These are phyloP conservation scores for Phytophthora ramorum DNA, from an alignment of 352 stramenopile genomes.

Conservation along the genomic window DNA sequence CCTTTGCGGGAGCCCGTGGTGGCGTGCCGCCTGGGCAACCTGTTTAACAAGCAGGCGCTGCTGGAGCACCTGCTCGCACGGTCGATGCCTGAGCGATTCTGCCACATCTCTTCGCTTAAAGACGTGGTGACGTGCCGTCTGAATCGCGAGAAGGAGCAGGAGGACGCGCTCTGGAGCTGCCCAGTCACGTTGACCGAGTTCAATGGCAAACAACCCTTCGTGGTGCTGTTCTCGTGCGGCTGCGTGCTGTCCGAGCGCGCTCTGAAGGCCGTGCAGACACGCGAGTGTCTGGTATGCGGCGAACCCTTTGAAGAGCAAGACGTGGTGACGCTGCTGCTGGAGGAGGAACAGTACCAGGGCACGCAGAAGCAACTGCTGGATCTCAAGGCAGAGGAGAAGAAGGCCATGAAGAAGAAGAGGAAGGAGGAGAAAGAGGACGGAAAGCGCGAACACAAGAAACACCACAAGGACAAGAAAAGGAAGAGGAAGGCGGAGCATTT, in stretches of 20 bases:
- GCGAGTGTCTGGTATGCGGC: constrained; percentile 75
- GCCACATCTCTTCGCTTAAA: constrained; percentile 87
- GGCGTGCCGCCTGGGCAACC: constrained; percentile 88
- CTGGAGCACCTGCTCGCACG: constrained; percentile 85
- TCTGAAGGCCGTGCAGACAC: constrained; percentile 81
- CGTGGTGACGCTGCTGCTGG: constrained; percentile 65
- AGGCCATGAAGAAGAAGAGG: constrained; percentile 60
- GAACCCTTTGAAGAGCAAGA: constrained; percentile 58
- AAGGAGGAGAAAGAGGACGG: constrained; percentile 47
- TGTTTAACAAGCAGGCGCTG: constrained; percentile 94
- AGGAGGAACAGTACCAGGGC: constrained; percentile 63
- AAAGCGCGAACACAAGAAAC: constrained; percentile 43
- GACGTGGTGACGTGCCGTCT: constrained; percentile 86
- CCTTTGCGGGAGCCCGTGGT: constrained; percentile 86
- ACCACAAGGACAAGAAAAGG: constrained; percentile 29
- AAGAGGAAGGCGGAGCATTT: constrained; percentile 53
- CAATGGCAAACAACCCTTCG: constrained; percentile 89
- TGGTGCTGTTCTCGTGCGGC: constrained; percentile 81
- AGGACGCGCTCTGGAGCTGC: constrained; percentile 49
- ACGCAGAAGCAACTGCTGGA: constrained; percentile 55
- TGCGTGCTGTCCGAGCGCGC: constrained; percentile 91
- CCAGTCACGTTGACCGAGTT: constrained; percentile 90
- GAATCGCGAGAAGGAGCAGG: constrained; percentile 24
- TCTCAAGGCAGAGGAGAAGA: constrained; percentile 58
- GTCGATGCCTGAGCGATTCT: constrained; percentile 74